Conservation (phyloP, 2,329 filamentous ascomycete genomes). For the Aspergillus sojae region DNA sequence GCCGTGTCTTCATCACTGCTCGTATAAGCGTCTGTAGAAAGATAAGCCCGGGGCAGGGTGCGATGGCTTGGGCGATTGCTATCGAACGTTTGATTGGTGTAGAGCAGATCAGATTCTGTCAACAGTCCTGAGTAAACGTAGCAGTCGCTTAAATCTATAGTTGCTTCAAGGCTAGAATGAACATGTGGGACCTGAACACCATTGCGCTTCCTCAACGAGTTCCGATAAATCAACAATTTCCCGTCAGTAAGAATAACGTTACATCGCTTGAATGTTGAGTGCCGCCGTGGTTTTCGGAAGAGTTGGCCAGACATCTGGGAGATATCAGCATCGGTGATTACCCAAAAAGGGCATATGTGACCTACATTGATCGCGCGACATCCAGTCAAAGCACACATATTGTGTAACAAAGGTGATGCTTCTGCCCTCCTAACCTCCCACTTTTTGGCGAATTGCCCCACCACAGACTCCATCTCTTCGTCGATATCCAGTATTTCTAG, state of each 20-base stretch:
- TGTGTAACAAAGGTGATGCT: conserved; percentile 67
- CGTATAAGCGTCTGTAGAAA: conserved; percentile 61
- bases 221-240: conserved; percentile 64
- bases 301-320: conserved; percentile 60
- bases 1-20: conserved; percentile 66
- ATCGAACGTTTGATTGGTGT: conserved; percentile 67
- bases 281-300: conserved; percentile 66
- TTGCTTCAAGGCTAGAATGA: conserved; percentile 63
- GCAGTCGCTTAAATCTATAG: conserved; percentile 63
- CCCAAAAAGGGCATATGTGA: neutral
- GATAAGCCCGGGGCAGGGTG: conserved; percentile 62
- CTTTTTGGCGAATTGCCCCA: conserved; percentile 68
- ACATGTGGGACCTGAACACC: conserved; percentile 62
- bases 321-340: conserved; percentile 2
- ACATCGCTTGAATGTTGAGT: conserved; percentile 63
- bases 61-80: conserved; percentile 62
- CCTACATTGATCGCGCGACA: conserved; percentile 61
- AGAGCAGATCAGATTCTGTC: conserved; percentile 64
- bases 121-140: conserved; percentile 68
- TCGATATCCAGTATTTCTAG: conserved; percentile 64
- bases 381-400: conserved; percentile 66
- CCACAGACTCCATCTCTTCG: conserved; percentile 64
- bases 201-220: conserved; percentile 57
- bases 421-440: conserved; percentile 68
- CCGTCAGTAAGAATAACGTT: conserved; percentile 64